Evolutionary conservation across 208 protist genomes (phyloP), one percentile per base, ranked within the genome.

Genomic region (Vickermania ingenoplastis): DNA sequence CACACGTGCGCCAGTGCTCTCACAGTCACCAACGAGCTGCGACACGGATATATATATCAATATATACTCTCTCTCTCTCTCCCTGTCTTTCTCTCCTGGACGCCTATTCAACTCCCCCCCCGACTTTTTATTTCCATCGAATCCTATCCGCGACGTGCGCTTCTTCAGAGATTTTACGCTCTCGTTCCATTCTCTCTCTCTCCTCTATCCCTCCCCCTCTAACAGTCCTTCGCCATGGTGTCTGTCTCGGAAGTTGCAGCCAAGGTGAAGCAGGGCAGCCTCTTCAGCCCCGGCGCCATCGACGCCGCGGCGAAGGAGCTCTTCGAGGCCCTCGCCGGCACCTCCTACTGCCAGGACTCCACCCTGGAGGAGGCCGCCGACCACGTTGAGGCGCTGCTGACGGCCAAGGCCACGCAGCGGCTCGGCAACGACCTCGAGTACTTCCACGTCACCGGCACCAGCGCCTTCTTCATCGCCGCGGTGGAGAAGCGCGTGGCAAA

Each of bases 381-480:
- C n/a, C 81, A 89, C 59, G 76, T 86, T 41, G 62, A 83, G 58
- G 82, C 77, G 41, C 63, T 81, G 31, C 67, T 92, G 28, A 78
- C 79, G 23, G 85, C 85, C 3, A 72, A 81, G 52, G 79, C 81
- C 1, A 72, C 69, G 53, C 50, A 59, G 21, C 49, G 62, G 31
- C 57, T 76, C 45, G 85, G 81, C 36, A 73, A 87, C 65, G 53
- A 67, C 50, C 78, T 83, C 71, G 61, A 81, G 65, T 85, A 86
- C 77, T 60, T 76, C 24, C 75, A 86, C 67, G 81, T 87, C 59
- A 59, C 51, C 14, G 67, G 68, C 31, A 23, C 59, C 29, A 56
- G 27, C 26, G 85, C 81, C 45, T 89, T 89, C 70, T 92, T 83
- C 69, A 78, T 92, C 61, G 85, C 81, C 52, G 70, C 71, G 30